Evolutionary conservation across 768 basidiomycete genomes (phyloP), one percentile per base, ranked within the genome.

Genomic region (Tricholoma saponaceum): DNA sequence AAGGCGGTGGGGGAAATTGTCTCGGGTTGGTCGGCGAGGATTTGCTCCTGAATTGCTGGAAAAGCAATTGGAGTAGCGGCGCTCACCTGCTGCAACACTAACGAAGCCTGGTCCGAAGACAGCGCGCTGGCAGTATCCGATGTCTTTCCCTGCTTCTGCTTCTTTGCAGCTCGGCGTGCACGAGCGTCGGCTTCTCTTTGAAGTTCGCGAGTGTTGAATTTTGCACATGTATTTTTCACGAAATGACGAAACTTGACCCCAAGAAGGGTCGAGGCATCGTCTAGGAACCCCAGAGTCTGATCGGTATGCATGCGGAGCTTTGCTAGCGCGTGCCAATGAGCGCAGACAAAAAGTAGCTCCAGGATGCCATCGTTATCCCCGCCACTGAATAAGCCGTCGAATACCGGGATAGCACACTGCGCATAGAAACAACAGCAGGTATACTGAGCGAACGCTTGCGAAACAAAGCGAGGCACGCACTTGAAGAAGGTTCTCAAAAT

Each of bases 311-410:
- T 16, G 5, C 37, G 35, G 20, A 51, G 20, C 39, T 52, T 53
- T 32, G 57, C 73, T 1, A 71, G 62, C 2, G 66, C 64, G 46
- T 75, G 72, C 71, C 70, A 74, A 7, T 65, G 55, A 0, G 62
- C 66, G 1, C 66, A 49, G 4, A 51, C 35, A 52, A 66, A 75
- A 1, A 74, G 61, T 0, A 74, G 41, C 18, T 66, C 53, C 14
- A 63, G 49, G 5, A 74, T 55, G 3, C 43, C 26, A 1, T 47
- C 0, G 16, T 70, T 60, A 12, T 74, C 60, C 0, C 44, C 39
- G 1, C 60, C 47, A 3, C 8, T 22, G 14, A 57, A 13, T 23
- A 56, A 39, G 2, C 56, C 60, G 30, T 57, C 56, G 18, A 60
- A 54, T 5, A 58, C 56, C 10, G 56, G 56, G 10, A 60, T 53